Conservation (phyloP, 2,329 filamentous ascomycete genomes). For the Colletotrichum sp. region DNA sequence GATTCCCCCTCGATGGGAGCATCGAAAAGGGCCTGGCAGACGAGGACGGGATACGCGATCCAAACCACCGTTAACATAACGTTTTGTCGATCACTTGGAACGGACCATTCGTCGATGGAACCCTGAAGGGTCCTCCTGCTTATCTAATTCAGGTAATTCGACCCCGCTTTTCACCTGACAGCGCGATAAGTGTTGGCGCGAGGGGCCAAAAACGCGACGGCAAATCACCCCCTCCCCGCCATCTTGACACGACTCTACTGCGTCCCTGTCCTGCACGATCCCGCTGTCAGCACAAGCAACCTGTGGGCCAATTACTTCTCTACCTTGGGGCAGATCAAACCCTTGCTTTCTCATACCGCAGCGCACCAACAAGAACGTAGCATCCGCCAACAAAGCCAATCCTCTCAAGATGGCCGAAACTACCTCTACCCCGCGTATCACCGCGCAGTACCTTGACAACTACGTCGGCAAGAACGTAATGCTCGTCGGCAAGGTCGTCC, state of each 20-base stretch:
- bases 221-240: background rate
- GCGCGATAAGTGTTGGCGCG: slow-evolving; percentile 9
- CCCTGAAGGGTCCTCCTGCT: background rate
- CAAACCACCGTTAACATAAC: slow-evolving; percentile 9
- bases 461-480: slow-evolving; percentile 81
- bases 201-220: background rate
- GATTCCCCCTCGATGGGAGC: background rate
- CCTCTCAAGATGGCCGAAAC: slow-evolving; percentile 66
- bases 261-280: background rate
- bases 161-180: slow-evolving; percentile 9
- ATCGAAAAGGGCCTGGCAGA: background rate
- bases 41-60: background rate
- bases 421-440: slow-evolving; percentile 79
- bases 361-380: background rate
- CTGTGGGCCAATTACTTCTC: background rate
- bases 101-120: background rate
- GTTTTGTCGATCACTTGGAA: slow-evolving; percentile 8
- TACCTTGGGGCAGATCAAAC: background rate
- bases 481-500: slow-evolving; percentile 82
- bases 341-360: background rate
- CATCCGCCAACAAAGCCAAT: background rate
- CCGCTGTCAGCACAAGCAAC: background rate
- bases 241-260: background rate
- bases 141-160: background rate
- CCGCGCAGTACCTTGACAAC: slow-evolving; percentile 76